Evolutionary conservation across 768 basidiomycete genomes (phyloP).

Genomic region (Lactarius hatsudake): DNA sequence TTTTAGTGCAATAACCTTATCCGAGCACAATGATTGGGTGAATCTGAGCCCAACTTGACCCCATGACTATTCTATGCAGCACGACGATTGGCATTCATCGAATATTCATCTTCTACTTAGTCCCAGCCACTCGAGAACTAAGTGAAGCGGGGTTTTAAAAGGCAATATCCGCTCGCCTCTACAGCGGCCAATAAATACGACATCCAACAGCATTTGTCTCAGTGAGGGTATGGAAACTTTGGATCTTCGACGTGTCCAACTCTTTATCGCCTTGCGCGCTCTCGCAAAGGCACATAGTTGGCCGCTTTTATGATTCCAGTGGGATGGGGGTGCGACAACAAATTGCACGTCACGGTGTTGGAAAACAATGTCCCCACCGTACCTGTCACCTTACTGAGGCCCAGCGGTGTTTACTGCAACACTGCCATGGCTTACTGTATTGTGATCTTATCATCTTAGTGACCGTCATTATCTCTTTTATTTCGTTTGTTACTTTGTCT

Average conservation of each 20-base stretch:
- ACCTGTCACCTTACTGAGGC: too few species aligned
- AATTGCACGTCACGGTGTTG: too few species aligned
- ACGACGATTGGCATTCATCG: constrained; percentile 1
- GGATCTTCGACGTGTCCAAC: neutral
- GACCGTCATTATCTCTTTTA: too few species aligned
- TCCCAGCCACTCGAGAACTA: neutral
- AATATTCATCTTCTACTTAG: constrained; percentile 7
- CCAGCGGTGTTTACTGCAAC: too few species aligned
- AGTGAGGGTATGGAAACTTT: constrained; percentile 1
- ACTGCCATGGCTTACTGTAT: too few species aligned
- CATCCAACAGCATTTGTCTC: neutral
- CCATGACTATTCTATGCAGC: neutral
- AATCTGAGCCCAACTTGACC: too few species aligned
- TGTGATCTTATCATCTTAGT: too few species aligned
- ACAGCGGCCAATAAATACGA: neutral
- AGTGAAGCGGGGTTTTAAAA: neutral
- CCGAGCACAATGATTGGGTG: neutral
- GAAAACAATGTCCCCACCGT: too few species aligned
- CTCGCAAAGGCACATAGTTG: neutral
- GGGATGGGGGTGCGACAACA: too few species aligned
- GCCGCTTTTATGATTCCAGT: neutral
- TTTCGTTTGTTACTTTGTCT: too few species aligned
- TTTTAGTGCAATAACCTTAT: constrained; percentile 1
- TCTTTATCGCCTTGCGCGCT: neutral
- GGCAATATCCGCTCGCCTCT: neutral